A percentile compares a stretch with the other conserved stretches of the same genome.
phyloP scores from a whole-genome alignment of 257 asterid species.

The Nicotiana benthamiana region DNA sequence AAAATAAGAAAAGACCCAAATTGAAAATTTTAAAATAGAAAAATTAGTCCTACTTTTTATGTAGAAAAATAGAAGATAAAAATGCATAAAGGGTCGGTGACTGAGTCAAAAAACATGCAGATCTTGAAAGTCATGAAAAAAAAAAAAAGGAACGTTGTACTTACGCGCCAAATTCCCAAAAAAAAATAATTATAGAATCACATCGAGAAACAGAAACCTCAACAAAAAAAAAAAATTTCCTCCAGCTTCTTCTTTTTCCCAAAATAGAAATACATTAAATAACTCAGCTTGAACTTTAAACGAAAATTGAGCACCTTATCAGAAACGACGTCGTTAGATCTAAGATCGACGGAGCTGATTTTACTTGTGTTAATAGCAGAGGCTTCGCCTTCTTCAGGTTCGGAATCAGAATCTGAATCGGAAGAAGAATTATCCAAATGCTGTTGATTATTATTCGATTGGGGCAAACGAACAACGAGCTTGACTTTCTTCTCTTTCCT shows the following conservation, averaged over 20 bases:
- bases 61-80: constrained; percentile 5
- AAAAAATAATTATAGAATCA: too few species aligned
- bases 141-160: constrained; percentile 14
- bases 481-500: constrained; percentile 83
- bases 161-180: constrained; percentile 48
- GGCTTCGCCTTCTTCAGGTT: constrained; percentile 29
- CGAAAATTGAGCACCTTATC: constrained; percentile 37
- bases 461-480: constrained; percentile 74
- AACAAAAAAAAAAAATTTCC: too few species aligned
- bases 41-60: background rate
- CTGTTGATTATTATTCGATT: constrained; percentile 26
- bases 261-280: constrained; percentile 28
- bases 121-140: constrained; percentile 26
- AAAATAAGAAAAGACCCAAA: background rate
- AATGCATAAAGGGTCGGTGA: constrained; percentile 18
- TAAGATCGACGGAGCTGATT: constrained; percentile 49
- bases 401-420: constrained; percentile 44
- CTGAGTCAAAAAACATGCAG: constrained; percentile 50
- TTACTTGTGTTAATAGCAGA: constrained; percentile 29
- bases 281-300: background rate
- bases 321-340: constrained; percentile 56
- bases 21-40: background rate
- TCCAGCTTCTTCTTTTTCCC: constrained; percentile 20
- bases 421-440: constrained; percentile 16
- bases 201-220: too few species aligned